Base-by-base conservation (phyloP, 257 asterid genomes). In the Apocynum venetum region DNA sequence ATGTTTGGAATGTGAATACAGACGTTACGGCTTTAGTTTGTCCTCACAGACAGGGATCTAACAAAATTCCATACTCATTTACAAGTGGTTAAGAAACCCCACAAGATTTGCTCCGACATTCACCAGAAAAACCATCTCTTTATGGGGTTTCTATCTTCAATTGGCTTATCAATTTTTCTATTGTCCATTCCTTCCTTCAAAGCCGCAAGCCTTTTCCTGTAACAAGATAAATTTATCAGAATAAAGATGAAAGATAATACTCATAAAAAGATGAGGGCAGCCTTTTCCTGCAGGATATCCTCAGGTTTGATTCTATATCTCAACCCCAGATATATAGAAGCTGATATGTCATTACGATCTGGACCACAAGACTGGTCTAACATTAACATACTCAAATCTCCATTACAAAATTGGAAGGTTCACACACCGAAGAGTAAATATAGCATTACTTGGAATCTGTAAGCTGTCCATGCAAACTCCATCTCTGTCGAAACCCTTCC, bases 401-500 rank as follows among this genome's bases (percentile, higher is more conserved):
- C 46, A 65, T 4, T 7, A 35, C 8, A 40, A 2, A 2, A 55
- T 36, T 20, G 35, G 41, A 74, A 36, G 51, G 51, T 13, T 4
- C 4, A 73, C 2, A n/a, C 3, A 51, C 41, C 14, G 51, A 40
- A 46, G 51, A 59, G 51, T 67, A 77, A 80, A 65, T 60, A 81
- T 49, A 35, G 57, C 55, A 75, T 80, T 94, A 94, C 98, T 87
- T 89, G 87, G 93, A 86, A 86, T 94, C 98, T 6, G 89, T 86
- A 73, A 94, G 89, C 73, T 92, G 92, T 53, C 97, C 98, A 11
- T 94, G 97, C 75, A 92, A 83, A 84, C 97, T 94, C 97, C 98
- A 94, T 84, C 98, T 90, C 80, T 91, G 97, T 73, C 96, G 89
- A 82, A 90, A 91, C 73, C 98, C 97, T 71, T 94, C 97, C 86